Percentiles rank a stretch among this genome's conserved stretches.
These are phyloP conservation scores for Sedum album DNA, from an alignment of 164 flowering plant species.

Conservation along the genomic window DNA sequence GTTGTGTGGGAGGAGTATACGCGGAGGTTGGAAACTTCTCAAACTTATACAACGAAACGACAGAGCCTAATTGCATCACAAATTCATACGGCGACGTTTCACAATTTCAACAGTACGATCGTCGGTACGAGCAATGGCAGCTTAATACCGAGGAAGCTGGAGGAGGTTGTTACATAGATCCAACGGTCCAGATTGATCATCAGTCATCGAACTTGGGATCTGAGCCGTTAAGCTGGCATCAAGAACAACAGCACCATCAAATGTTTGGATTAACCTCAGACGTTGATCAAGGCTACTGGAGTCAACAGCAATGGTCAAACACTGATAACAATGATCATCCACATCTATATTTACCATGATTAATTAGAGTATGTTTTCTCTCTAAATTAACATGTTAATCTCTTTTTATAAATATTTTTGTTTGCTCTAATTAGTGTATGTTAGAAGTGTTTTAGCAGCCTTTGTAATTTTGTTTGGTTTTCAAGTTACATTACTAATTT, in stretches of 20 bases:
- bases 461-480: too few relatives aligned
- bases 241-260: conserved; percentile 14
- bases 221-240: conserved; percentile 27
- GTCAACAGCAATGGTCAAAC: conserved; percentile 52
- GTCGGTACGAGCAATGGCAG: conserved; percentile 13
- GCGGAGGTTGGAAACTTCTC: conserved; percentile 45
- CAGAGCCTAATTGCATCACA: conserved; percentile 19
- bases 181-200: conserved; percentile 23
- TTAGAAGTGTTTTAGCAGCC: conserved; percentile 11
- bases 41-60: conserved; percentile 27
- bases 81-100: conserved; percentile 16
- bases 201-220: neutral
- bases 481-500: too few relatives aligned
- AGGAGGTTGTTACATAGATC: conserved; percentile 28
- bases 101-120: conserved; percentile 12
- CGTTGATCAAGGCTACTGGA: conserved; percentile 67
- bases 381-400: neutral
- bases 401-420: too few relatives aligned
- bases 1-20: conserved; percentile 13
- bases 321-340: conserved; percentile 16
- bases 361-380: neutral
- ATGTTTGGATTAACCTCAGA: conserved; percentile 48
- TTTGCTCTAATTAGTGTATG: too few relatives aligned
- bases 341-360: conserved; percentile 34
- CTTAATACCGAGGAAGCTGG: conserved; percentile 22